Evolutionary conservation across 768 basidiomycete genomes (phyloP).

Genomic region (Lactifluus rugatus): DNA sequence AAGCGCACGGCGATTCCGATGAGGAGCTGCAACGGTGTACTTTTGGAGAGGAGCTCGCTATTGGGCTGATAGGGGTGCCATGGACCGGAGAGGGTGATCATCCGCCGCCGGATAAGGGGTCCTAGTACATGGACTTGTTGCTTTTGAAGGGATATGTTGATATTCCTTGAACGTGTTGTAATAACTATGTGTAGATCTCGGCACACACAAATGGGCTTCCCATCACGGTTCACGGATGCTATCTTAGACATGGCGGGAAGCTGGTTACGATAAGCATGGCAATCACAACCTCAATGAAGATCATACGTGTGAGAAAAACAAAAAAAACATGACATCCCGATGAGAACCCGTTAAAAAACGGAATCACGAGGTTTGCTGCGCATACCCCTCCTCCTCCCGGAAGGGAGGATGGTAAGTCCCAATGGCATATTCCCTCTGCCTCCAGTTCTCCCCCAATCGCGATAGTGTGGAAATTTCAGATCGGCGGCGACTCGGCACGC

Average conservation of each 20-base stretch:
- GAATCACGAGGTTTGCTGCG: not conserved
- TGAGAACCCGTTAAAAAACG: not conserved
- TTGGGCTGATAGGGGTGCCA: conserved; percentile 10
- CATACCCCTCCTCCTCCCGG: not conserved
- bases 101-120: too few species aligned
- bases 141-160: too few species aligned
- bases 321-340: not conserved
- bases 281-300: not conserved
- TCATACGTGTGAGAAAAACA: not conserved
- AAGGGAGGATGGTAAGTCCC: conserved; percentile 16
- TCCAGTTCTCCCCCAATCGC: not conserved
- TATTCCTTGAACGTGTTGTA: not conserved
- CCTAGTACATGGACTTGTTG: too few species aligned
- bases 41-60: conserved; percentile 3
- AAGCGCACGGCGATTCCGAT: not conserved
- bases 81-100: not conserved
- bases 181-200: too few species aligned
- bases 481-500: not conserved
- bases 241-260: not conserved
- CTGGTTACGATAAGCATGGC: not conserved
- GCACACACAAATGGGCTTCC: too few species aligned
- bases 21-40: not conserved
- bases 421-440: conserved; percentile 9
- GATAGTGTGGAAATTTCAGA: conserved; percentile 1
- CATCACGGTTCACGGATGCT: not conserved